Evolutionary conservation across 2,329 filamentous ascomycete genomes (phyloP).

Genomic region (Dichotomopilus funicola): DNA sequence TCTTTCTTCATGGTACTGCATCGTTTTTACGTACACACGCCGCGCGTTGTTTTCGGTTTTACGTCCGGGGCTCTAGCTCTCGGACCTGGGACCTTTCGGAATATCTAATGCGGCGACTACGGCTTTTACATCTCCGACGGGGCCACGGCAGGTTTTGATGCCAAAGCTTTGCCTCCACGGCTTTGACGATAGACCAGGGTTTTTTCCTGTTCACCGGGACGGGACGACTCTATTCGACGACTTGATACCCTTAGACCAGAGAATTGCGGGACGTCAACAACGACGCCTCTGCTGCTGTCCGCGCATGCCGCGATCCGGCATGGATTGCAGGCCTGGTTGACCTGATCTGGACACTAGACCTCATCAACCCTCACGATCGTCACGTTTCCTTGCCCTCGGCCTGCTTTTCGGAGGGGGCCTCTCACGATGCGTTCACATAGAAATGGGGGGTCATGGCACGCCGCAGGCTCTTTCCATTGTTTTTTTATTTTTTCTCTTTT

Average conservation of each 20-base stretch:
- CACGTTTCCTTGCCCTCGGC: slow-evolving; percentile 35
- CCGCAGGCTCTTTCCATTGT: slow-evolving; percentile 25
- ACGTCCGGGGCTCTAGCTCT: slow-evolving; percentile 10
- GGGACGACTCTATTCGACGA: slow-evolving; percentile 29
- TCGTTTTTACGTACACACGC: slow-evolving; percentile 12
- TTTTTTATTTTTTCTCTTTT: slow-evolving; percentile 14
- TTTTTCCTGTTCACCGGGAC: slow-evolving; percentile 28
- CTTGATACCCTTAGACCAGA: slow-evolving; percentile 37
- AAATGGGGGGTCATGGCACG: slow-evolving; percentile 32
- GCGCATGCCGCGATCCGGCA: slow-evolving; percentile 26
- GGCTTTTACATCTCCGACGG: slow-evolving; percentile 29
- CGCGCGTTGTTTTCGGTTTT: slow-evolving; percentile 18
- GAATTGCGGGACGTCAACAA: slow-evolving; percentile 25
- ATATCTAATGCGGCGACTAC: slow-evolving; percentile 33
- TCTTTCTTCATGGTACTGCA: slow-evolving; percentile 9
- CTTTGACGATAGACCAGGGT: slow-evolving; percentile 31
- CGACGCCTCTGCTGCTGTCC: slow-evolving; percentile 16
- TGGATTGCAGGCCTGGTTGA: slow-evolving; percentile 28
- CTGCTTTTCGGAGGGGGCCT: slow-evolving; percentile 30
- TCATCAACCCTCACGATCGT: slow-evolving; percentile 33
- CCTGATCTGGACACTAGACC: slow-evolving; percentile 28
- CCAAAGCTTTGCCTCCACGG: slow-evolving; percentile 29
- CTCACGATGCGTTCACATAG: slow-evolving; percentile 32
- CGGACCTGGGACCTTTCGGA: slow-evolving; percentile 13
- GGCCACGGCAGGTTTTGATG: slow-evolving; percentile 32